Conservation (phyloP, 495 filamentous ascomycete species). For the Xylaria venustula region DNA sequence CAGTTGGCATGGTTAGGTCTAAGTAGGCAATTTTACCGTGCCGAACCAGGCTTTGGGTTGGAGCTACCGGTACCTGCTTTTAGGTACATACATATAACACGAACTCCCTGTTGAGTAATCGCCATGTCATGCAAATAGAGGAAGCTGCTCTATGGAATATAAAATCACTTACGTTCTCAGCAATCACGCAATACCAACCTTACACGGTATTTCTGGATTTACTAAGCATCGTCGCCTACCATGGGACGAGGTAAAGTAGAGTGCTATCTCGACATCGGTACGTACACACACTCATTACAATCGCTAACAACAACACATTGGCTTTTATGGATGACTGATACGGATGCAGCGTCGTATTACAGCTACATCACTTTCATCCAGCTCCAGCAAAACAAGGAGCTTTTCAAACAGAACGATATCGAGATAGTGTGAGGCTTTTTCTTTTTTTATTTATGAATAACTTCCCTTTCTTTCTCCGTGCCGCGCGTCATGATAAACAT, state of each 20-base stretch:
- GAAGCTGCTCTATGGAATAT: too few relatives aligned
- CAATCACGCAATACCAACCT: background rate
- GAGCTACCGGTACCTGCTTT: too few relatives aligned
- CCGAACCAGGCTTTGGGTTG: too few relatives aligned
- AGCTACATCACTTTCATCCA: slow-evolving; percentile 63
- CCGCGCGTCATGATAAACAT: too few relatives aligned
- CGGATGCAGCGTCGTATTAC: slow-evolving; percentile 61
- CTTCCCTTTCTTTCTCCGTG: too few relatives aligned
- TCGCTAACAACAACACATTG: too few relatives aligned
- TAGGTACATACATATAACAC: too few relatives aligned
- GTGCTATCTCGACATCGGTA: slow-evolving; percentile 60
- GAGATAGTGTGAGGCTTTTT: slow-evolving; percentile 55
- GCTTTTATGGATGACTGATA: slow-evolving; percentile 6
- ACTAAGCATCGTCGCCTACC: too few relatives aligned
- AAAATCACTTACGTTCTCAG: background rate
- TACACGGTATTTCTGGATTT: background rate
- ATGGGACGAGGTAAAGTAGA: slow-evolving; percentile 55
- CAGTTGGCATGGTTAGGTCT: too few relatives aligned
- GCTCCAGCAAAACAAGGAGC: slow-evolving; percentile 51
- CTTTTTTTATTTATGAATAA: background rate
- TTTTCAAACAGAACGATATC: slow-evolving; percentile 56
- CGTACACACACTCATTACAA: background rate
- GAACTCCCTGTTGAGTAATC: background rate
- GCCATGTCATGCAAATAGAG: too few relatives aligned
- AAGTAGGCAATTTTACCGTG: too few relatives aligned